Evolutionary conservation across 2,329 filamentous ascomycete genomes (phyloP), one percentile per base, ranked within the genome.

Genomic region (Trichoderma atroviride): DNA sequence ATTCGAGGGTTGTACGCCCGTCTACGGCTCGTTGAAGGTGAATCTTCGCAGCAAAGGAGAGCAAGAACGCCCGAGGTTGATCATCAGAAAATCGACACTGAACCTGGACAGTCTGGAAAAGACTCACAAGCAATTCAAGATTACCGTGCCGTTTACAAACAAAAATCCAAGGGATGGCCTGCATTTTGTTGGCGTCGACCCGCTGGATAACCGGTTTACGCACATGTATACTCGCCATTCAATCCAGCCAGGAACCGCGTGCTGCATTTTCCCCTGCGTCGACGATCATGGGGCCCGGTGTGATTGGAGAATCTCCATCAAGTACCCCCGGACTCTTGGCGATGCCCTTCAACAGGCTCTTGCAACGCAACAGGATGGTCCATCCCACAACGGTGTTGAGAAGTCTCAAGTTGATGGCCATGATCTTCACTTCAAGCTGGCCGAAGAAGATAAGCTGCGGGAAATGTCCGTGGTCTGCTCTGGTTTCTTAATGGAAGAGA

Each of bases 401-500:
- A 82, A 81, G 73, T 75, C 81, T 71, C 80, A 82, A 60, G 71
- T 79, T 67, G 77, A 82, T 71, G 75, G 83, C 71, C 81, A 81
- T 58, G 82, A 83, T 68, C 78, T 83, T 71, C 81, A 77, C 22
- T 73, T 76, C 27, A 81, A 85, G 19, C 82, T 90, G 13, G 85
- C 83, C 22, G 91, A 94, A 58, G 93, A 97, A 75, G 95, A 97
- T 74, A 94, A 93, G 77, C 86, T 93, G 27, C 82, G 96, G 71
- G 96, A 99, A 76, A 91, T 99, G 86, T 89, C 90, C 1, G 93
- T 97, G 5, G 87, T 98, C 43, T 97, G 95, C 79, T 96, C 96
- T 5, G 96, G 96, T 2, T 93, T 95, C 71, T 82, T 96, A 72
- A 91, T 92, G 35, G 93, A 97, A 78, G 95, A 98, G 76, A 86